Evolutionary conservation across 2,329 filamentous ascomycete species (phyloP).

Genomic region (Microascus cirrosus): DNA sequence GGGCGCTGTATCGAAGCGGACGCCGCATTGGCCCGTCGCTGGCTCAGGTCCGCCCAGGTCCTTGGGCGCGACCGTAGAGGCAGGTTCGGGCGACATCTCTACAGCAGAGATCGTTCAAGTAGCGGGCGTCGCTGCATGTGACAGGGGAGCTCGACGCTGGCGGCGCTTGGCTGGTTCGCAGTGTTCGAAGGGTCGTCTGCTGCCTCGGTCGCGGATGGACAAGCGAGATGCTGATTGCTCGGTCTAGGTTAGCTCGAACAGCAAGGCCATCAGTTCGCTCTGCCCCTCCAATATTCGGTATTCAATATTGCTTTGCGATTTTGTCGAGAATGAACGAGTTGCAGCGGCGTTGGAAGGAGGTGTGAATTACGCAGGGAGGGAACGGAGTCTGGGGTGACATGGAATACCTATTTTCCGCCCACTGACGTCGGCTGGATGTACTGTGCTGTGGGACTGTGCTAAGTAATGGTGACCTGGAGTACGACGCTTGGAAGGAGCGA

Average conservation of each 20-base stretch:
- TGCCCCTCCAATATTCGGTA: neutral
- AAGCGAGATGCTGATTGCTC: neutral
- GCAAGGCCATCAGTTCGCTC: neutral
- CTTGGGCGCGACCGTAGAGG: neutral
- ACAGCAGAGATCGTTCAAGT: neutral
- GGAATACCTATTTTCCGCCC: neutral
- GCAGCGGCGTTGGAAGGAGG: neutral
- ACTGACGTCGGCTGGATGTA: neutral
- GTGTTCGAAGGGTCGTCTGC: neutral
- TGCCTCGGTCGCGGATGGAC: neutral
- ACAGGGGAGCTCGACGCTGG: neutral
- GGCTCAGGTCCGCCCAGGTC: neutral
- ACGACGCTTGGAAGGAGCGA: neutral
- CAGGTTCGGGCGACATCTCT: constrained; percentile 5
- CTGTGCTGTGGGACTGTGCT: neutral
- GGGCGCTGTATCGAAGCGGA: constrained; percentile 1
- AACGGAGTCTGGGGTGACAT: neutral
- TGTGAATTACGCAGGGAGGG: neutral
- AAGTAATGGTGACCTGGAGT: neutral
- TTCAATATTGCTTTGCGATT: neutral
- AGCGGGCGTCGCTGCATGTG: constrained; percentile 1
- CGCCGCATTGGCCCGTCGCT: neutral
- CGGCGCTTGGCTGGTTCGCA: neutral
- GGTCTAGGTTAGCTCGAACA: neutral
- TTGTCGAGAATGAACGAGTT: neutral